A percentile compares a stretch with the other conserved stretches of the same genome.
These are phyloP conservation scores for Hymenoscyphus fructigenus DNA, from an alignment of 2,329 filamentous ascomycete genomes.

Conservation along the genomic window DNA sequence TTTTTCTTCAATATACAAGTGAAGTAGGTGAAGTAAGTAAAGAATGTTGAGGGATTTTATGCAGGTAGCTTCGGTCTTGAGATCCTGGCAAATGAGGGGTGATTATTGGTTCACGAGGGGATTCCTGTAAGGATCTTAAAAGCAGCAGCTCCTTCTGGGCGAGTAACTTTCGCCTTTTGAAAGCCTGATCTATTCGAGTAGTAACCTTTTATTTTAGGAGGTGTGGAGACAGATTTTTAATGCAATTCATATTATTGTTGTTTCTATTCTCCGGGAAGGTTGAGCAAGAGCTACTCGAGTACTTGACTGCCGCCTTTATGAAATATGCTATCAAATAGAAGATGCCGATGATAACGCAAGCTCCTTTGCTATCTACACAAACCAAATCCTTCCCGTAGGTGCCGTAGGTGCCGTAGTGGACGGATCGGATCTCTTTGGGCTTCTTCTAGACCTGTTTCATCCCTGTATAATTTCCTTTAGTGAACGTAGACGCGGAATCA, in stretches of 20 bases:
- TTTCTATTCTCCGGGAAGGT: too few relatives aligned
- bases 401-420: background rate
- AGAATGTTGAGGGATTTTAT: too few relatives aligned
- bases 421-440: background rate
- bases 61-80: background rate
- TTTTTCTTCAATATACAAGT: too few relatives aligned
- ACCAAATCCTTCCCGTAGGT: background rate
- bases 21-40: too few relatives aligned
- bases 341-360: background rate
- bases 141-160: background rate
- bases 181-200: too few relatives aligned
- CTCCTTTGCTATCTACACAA: background rate
- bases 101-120: background rate
- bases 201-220: too few relatives aligned
- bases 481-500: background rate
- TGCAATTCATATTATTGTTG: too few relatives aligned
- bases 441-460: background rate
- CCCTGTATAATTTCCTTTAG: background rate
- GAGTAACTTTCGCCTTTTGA: background rate
- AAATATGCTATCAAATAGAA: background rate
- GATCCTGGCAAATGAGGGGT: constrained; percentile 1
- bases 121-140: background rate
- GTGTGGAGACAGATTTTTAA: too few relatives aligned
- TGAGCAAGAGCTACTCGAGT: too few relatives aligned
- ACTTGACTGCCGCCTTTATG: background rate